Conservation (phyloP, 805 yeast species). For the Candida morakotiae region DNA sequence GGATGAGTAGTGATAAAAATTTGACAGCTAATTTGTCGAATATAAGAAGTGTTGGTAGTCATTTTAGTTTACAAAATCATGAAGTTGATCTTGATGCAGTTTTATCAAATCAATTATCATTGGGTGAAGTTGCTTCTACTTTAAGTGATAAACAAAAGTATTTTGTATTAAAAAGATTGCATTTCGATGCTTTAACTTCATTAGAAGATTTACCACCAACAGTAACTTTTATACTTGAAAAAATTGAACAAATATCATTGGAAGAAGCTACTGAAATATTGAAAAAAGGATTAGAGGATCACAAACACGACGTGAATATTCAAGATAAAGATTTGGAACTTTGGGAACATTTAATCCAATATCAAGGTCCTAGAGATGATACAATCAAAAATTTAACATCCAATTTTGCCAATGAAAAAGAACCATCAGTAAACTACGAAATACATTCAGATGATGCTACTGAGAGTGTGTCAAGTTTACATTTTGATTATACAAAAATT, state of each 20-base stretch:
- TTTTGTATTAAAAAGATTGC: conserved; percentile 23
- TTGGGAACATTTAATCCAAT: conserved; percentile 15
- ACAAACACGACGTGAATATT: conserved; percentile 30
- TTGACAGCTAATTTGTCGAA: neutral
- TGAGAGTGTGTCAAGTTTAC: neutral
- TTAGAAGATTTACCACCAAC: conserved; percentile 28
- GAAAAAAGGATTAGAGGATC: conserved; percentile 23
- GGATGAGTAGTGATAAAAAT: conserved; percentile 1
- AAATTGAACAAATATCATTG: conserved; percentile 19
- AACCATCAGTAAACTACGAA: neutral
- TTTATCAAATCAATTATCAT: conserved; percentile 18
- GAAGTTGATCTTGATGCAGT: conserved; percentile 15
- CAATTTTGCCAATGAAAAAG: conserved; percentile 1
- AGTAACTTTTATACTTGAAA: conserved; percentile 26
- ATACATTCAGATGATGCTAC: conserved; percentile 1
- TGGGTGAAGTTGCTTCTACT: conserved; percentile 9
- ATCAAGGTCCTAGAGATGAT: neutral
- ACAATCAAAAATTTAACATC: neutral
- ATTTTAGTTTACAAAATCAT: conserved; percentile 13
- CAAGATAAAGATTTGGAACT: conserved; percentile 24
- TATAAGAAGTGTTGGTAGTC: conserved; percentile 6
- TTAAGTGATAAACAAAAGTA: conserved; percentile 24
- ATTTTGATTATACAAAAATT: conserved; percentile 6
- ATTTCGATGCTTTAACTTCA: conserved; percentile 20
- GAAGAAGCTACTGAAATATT: conserved; percentile 24